Conservation (phyloP, 202 grass and related monocot species). For the Cymbopogon flexuosus region DNA sequence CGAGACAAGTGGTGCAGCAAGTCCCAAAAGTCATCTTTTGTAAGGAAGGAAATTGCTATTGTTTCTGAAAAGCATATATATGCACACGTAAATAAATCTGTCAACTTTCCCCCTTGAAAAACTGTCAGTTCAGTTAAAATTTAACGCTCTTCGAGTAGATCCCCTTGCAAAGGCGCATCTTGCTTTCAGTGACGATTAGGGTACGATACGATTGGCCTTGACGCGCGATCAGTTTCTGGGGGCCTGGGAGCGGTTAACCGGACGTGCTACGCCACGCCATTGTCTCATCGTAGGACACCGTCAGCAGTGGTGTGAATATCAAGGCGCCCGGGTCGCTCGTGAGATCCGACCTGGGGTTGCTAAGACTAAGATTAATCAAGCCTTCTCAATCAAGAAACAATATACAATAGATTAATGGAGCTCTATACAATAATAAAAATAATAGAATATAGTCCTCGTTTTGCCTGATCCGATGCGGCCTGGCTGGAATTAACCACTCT, state of each 20-base stretch:
- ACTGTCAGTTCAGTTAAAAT: neutral
- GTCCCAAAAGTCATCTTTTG: constrained; percentile 2
- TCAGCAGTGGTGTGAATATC: neutral
- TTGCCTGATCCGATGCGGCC: neutral
- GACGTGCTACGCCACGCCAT: no score
- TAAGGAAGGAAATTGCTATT: neutral
- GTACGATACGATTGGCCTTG: constrained; percentile 31
- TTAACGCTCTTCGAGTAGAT: neutral
- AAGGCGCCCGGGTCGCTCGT: neutral
- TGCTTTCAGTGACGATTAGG: neutral
- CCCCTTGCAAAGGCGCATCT: neutral
- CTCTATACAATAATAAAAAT: no score
- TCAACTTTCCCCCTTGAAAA: neutral
- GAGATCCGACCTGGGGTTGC: constrained; percentile 11
- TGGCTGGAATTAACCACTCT: neutral
- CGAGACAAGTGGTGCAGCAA: neutral
- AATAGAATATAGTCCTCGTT: neutral
- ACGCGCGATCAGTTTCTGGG: neutral
- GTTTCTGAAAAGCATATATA: neutral
- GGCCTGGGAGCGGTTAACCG: neutral
- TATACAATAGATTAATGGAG: no score
- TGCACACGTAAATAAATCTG: neutral
- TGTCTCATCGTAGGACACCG: neutral
- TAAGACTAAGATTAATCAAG: neutral
- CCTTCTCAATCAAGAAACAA: neutral